Conservation (phyloP, 306 rosid species). For the Bauhinia variegata region DNA sequence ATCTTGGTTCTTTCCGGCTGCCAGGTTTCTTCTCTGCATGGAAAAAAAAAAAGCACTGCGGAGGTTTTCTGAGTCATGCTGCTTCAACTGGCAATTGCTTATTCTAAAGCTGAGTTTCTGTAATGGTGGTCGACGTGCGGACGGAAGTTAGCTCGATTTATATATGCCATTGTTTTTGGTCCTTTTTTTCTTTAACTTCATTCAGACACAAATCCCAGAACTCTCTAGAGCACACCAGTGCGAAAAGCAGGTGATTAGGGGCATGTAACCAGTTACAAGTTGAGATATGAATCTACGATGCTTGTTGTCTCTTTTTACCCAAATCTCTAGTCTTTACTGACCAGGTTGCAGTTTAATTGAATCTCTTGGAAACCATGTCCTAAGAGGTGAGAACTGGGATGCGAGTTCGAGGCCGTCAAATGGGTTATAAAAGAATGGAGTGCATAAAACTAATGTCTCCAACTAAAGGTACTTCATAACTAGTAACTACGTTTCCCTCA, state of each 20-base stretch:
- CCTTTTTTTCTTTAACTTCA: constrained; percentile 13
- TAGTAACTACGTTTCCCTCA: too few species aligned
- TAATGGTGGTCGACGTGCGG: constrained; percentile 25
- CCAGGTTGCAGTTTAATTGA: constrained; percentile 13
- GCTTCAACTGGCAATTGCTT: constrained; percentile 32
- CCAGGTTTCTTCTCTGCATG: constrained; percentile 32
- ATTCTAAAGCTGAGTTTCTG: constrained; percentile 21
- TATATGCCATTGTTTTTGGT: constrained; percentile 17
- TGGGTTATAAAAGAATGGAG: not conserved
- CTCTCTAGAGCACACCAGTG: constrained; percentile 30
- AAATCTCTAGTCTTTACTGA: constrained; percentile 26
- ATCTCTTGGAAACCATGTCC: not conserved
- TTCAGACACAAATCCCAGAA: constrained; percentile 27
- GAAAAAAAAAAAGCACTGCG: constrained; percentile 28
- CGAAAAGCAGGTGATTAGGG: constrained; percentile 41
- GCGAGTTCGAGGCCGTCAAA: too few species aligned
- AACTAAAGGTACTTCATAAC: too few species aligned
- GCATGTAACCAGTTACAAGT: constrained; percentile 41
- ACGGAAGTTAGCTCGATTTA: constrained; percentile 39
- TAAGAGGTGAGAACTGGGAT: too few species aligned
- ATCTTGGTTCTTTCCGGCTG: constrained; percentile 17
- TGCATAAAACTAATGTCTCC: too few species aligned
- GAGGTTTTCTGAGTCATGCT: constrained; percentile 18
- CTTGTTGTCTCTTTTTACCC: constrained; percentile 39
- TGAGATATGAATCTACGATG: constrained; percentile 37